Conservation (phyloP, 768 basidiomycete genomes). For the Podaxis mareebaensis region DNA sequence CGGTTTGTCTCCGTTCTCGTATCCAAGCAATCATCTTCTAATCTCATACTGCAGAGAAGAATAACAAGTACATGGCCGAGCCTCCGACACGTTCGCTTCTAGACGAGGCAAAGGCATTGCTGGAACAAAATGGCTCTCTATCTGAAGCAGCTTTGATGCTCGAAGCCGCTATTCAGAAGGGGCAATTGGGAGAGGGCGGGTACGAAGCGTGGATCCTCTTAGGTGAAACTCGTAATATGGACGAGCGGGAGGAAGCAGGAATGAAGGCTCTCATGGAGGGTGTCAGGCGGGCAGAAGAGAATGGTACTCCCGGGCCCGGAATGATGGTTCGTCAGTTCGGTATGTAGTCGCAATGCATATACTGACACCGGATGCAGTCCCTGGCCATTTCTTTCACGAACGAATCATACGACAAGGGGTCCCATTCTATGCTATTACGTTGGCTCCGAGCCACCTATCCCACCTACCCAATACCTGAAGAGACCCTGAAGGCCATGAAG, state of each 20-base stretch:
- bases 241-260: slow-evolving; percentile 81
- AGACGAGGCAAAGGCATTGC: slow-evolving; percentile 72
- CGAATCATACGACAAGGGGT: slow-evolving; percentile 85
- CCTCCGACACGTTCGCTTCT: slow-evolving; percentile 53
- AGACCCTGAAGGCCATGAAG: slow-evolving; percentile 52
- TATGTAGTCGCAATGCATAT: not conserved
- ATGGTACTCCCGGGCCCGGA: slow-evolving; percentile 64
- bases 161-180: slow-evolving; percentile 87
- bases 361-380: slow-evolving; percentile 52
- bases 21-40: not conserved
- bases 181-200: slow-evolving; percentile 76
- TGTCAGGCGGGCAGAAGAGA: slow-evolving; percentile 62
- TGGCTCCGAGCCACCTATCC: slow-evolving; percentile 78
- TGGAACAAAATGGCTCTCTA: slow-evolving; percentile 81
- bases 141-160: slow-evolving; percentile 85
- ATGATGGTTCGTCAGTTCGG: slow-evolving; percentile 59
- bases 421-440: slow-evolving; percentile 81
- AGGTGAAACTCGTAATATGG: slow-evolving; percentile 88
- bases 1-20: slow-evolving; percentile 44
- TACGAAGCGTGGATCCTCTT: slow-evolving; percentile 92
- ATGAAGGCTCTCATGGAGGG: slow-evolving; percentile 81
- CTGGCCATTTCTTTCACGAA: slow-evolving; percentile 97
- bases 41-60: slow-evolving; percentile 48
- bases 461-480: slow-evolving; percentile 51
- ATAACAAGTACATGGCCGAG: slow-evolving; percentile 66